Percentiles rank a stretch among this genome's conserved stretches.
phyloP scores from a whole-genome alignment of 2,329 filamentous ascomycete genomes.

The Colletotrichum higginsianum region DNA sequence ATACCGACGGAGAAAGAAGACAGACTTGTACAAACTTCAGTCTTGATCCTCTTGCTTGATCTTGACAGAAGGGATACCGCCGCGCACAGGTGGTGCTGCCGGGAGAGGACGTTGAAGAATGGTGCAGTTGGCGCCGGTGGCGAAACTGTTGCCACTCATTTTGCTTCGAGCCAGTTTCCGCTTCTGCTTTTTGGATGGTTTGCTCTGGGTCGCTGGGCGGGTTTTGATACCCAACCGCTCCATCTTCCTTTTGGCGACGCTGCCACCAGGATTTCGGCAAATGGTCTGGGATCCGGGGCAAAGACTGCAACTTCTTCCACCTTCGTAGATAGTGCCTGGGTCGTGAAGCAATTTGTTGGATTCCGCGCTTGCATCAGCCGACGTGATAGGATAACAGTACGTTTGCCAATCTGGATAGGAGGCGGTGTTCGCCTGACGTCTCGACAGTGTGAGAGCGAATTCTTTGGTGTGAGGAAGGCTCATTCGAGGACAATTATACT shows the following conservation, averaged over 20 bases:
- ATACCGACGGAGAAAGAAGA: neutral
- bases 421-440: too few species aligned
- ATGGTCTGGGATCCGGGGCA: neutral
- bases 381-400: slow-evolving; percentile 7
- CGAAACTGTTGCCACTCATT: neutral
- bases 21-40: neutral
- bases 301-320: neutral
- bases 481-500: neutral
- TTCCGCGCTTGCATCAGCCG: neutral
- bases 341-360: slow-evolving; percentile 2
- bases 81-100: neutral
- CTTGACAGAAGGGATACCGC: neutral
- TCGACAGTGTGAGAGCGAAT: slow-evolving; percentile 12
- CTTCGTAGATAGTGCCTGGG: slow-evolving; percentile 17
- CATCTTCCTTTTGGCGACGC: neutral
- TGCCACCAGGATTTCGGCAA: neutral
- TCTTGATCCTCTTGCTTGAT: slow-evolving; percentile 1
- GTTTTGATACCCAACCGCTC: slow-evolving; percentile 5
- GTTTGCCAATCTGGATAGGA: slow-evolving; percentile 18
- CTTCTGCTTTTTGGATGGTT: neutral
- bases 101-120: slow-evolving; percentile 7
- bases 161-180: neutral
- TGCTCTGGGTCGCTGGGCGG: neutral
- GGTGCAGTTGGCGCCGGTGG: slow-evolving; percentile 22
- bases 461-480: slow-evolving; percentile 19